These are phyloP conservation scores for Citrus glauca DNA, from an alignment of 345 rosid genomes.

Conservation along the genomic window DNA sequence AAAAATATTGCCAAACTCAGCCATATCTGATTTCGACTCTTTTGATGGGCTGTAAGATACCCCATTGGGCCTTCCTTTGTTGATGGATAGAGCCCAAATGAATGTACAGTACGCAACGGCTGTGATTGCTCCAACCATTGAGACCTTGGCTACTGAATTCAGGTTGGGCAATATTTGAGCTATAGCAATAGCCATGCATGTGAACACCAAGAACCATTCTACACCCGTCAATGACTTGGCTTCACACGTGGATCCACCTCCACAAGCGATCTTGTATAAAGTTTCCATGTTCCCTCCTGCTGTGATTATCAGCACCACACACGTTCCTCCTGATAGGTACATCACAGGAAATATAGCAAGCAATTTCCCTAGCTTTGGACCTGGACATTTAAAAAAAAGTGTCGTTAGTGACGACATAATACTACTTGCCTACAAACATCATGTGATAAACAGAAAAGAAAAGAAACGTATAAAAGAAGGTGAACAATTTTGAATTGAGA, in stretches of 20 bases:
- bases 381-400: slow-evolving; percentile 4
- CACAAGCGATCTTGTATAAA: slow-evolving; percentile 22
- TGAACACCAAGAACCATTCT: slow-evolving; percentile 46
- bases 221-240: slow-evolving; percentile 23
- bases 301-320: slow-evolving; percentile 41
- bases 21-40: slow-evolving; percentile 14
- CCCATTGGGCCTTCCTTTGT: slow-evolving; percentile 16
- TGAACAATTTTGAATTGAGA: not conserved
- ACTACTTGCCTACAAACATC: not conserved
- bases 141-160: slow-evolving; percentile 37
- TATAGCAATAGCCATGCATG: slow-evolving; percentile 32
- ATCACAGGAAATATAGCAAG: slow-evolving; percentile 50
- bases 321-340: slow-evolving; percentile 61
- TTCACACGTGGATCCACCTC: slow-evolving; percentile 3
- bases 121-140: slow-evolving; percentile 36
- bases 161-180: slow-evolving; percentile 43
- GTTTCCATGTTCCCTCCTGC: slow-evolving; percentile 33
- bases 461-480: too few relatives aligned
- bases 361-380: slow-evolving; percentile 46
- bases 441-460: not conserved
- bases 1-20: slow-evolving; percentile 12
- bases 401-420: too few relatives aligned
- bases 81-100: slow-evolving; percentile 34
- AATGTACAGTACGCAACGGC: slow-evolving; percentile 31
- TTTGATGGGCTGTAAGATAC: slow-evolving; percentile 17